Evolutionary conservation across 2,329 filamentous ascomycete genomes (phyloP), one percentile per base, ranked within the genome.

Genomic region (Thielaviopsis musarum): DNA sequence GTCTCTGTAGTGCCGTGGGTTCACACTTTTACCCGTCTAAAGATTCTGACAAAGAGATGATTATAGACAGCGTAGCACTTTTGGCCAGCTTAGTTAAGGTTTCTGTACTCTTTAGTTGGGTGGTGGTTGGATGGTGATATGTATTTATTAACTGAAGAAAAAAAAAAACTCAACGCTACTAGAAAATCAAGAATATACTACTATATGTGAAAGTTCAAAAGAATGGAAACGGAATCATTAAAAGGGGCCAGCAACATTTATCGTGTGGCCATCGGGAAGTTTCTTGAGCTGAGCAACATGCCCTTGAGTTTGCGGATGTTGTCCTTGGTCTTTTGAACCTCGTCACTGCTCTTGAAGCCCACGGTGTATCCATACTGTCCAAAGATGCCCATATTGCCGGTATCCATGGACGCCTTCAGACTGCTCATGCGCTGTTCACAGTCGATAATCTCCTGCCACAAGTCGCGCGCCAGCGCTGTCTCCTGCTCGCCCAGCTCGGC

Each of bases 291-390:
- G 59, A 94, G 70, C 64, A 93, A 73, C 12, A 88, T 80, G 1
- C 88, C 88, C 73, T 94, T 94, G 51, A 93, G 80, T 60, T 85
- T 79, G 64, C 88, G 75, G 57, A 94, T 91, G 62, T 85, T 87
- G 64, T 82, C 82, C 71, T 87, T 87, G 21, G 87, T 76, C 67
- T 80, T 82, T 63, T 81, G 81, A 65, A 89, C 83, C 70, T 87
- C 85, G 69, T 91, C 87, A 62, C 82, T 78, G 30, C 54, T 51
- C 41, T 49, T 48, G 51, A 53, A 30, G 10, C 55, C 49, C 45
- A 57, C 49, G 13, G 59, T 51, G 55, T 60, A 60, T 7, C 59
- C 54, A 26, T 57, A 60, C 24, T 54, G 54, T 2, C 55, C 41
- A 30, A 54, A 56, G n/a, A 60, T 53, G 5, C 59, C 55, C 49